Evolutionary conservation across 192 early-diverging fungal species (phyloP), one percentile per base, ranked within the genome.

Genomic region (Geranomyces michiganensis): DNA sequence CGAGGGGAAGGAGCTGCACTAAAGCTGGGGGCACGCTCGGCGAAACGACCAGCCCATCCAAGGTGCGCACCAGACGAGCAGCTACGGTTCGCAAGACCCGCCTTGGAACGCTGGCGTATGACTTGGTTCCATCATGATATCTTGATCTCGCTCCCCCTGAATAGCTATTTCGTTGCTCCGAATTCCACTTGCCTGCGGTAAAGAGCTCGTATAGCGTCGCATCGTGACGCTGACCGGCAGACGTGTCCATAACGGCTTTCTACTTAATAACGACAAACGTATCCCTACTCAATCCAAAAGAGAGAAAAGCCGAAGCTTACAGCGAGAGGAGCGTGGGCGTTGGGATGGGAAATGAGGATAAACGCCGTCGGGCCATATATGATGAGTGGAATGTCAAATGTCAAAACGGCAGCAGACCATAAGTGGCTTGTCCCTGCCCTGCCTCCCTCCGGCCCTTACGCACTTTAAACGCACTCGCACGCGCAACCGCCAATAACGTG

Each of bases 1-100:
- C 66, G 19, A 33, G 12, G 9, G 73, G 65, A 13, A 74, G 56
- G 10, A 68, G 66, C 61, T 74, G 65, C 5, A 74, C 65, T 6
- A 74, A 46, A 6, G 73, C 65, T n/a, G 73, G 73, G 12, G 73
- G 73, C 13, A 74, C 41, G 21, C 32, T 49, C 1, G 73, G 56
- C 12, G 73, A 74, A 17, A 74, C 33, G 9, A 74, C 66, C 12
- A 68, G 56, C n/a, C 73, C 73, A 36, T 74, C 73, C 27, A 74
- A 48, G 15, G 73, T 73, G 29, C 72, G 62, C 13, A 73, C 72
- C 4, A 73, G 64, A 22, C 55, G 62, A 9, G 62, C 55, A 0
- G 72, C 32, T 17, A 73, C n/a, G 36, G 22, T 66, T 21, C 44
- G 19, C 0, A 73, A 48, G 4, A 73, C 19, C 21, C 72, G 72